These are phyloP conservation scores for Paratinospora sagittata DNA, from an alignment of 164 flowering plant species.

Conservation along the genomic window DNA sequence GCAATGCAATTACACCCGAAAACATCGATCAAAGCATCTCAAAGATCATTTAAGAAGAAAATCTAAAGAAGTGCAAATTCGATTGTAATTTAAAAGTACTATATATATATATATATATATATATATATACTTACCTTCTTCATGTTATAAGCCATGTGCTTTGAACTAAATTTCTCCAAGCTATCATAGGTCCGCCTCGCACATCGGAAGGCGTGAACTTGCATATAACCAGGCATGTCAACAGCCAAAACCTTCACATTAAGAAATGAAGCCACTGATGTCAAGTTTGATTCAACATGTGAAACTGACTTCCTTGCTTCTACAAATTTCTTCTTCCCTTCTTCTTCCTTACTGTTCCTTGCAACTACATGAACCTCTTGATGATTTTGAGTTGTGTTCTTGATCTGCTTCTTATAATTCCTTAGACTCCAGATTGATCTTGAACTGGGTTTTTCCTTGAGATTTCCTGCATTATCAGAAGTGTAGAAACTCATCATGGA, in stretches of 20 bases:
- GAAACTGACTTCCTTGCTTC: constrained; percentile 46
- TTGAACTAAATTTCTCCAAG: constrained; percentile 71
- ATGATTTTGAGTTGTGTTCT: constrained; percentile 9
- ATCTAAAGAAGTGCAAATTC: background rate
- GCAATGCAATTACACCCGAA: background rate
- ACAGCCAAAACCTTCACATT: constrained; percentile 64
- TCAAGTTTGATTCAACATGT: constrained; percentile 40
- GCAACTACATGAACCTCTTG: background rate
- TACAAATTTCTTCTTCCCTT: background rate
- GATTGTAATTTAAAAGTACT: background rate
- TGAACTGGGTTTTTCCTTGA: constrained; percentile 7
- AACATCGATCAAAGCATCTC: background rate
- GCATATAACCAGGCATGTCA: constrained; percentile 89
- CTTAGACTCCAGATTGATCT: constrained; percentile 14
- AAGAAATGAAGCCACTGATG: constrained; percentile 45
- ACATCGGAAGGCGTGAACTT: constrained; percentile 71
- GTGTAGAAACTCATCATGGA: constrained; percentile 20
- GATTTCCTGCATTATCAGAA: constrained; percentile 15
- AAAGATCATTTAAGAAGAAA: background rate
- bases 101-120: no score
- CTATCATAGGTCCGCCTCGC: constrained; percentile 64
- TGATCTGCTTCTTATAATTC: constrained; percentile 11
- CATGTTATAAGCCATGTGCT: constrained; percentile 65
- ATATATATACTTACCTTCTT: constrained; percentile 52
- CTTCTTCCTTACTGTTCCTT: background rate